Conservation (phyloP, 257 asterid species). For the Ehretia macrophylla region DNA sequence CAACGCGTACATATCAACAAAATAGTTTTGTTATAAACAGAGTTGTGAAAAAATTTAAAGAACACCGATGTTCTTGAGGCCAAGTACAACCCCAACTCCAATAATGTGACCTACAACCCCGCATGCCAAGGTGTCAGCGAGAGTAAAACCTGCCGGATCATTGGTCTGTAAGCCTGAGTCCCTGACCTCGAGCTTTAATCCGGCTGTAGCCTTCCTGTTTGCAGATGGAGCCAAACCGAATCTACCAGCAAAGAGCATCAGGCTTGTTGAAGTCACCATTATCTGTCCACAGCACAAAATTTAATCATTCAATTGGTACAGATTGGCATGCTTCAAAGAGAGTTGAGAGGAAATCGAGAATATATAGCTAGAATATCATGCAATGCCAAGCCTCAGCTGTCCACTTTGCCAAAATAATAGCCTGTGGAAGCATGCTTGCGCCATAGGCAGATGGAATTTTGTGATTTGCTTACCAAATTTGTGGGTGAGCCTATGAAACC, state of each 20-base stretch:
- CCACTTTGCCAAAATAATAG: too few relatives aligned
- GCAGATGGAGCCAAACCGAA: conserved; percentile 96
- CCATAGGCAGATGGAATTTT: too few relatives aligned
- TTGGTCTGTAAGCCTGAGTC: conserved; percentile 94
- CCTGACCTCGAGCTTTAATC: conserved; percentile 69
- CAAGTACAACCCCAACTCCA: conserved; percentile 97
- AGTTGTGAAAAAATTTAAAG: conserved; percentile 24
- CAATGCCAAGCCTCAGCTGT: too few relatives aligned
- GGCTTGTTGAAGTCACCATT: conserved; percentile 78
- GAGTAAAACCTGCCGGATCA: conserved; percentile 94
- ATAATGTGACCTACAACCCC: conserved; percentile 83
- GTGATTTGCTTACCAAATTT: conserved; percentile 49
- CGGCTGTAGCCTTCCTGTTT: conserved; percentile 85
- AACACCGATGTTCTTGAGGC: conserved; percentile 73
- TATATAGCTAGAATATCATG: too few relatives aligned
- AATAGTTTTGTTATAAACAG: neutral
- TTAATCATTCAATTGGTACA: neutral
- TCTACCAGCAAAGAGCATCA: conserved; percentile 92
- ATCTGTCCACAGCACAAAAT: conserved; percentile 32
- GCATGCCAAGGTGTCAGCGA: conserved; percentile 92
- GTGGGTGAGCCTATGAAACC: conserved; percentile 94
- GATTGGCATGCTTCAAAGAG: neutral
- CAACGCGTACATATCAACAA: too few relatives aligned
- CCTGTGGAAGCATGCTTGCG: too few relatives aligned
- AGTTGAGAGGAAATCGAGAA: neutral